Base-by-base conservation (phyloP, 495 filamentous ascomycete genomes). In the Neurospora sp. region DNA sequence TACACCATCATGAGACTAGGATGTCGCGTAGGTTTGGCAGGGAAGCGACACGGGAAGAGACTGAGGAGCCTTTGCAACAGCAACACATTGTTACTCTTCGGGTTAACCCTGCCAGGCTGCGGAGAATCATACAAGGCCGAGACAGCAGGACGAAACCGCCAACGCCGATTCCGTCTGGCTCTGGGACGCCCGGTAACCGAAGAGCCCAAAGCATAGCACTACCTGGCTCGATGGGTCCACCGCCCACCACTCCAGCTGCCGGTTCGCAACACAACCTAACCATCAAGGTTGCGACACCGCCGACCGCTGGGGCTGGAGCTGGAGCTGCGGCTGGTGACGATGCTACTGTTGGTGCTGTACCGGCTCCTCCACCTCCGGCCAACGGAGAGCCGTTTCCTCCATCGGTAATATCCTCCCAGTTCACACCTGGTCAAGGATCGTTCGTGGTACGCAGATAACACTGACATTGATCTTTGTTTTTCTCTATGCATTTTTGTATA, bases 1-100 rank as follows among this genome's bases (percentile, higher is more conserved):
- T 90, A 35, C 88, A 92, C 80, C 90, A 93, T 75, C 89, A 91
- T 76, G 93, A 94, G 77, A 90, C 90, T 1, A 83, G 91, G 74
- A 91, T 87, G 38, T 85, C 88, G 31, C 84, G 91, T 71, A 86
- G 90, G 76, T 84, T 82, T 74, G 86, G 84, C 41, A 85, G 86
- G 70, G 89, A 87, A 75, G 74, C 81, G 39, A 82, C 83, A 45
- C 86, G 91, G 72, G 93, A 94, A 80, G 92, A 94, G 73, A 94
- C 89, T 70, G 82, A 89, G 68, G 90, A 92, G 71, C 89, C 89
- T 69, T 77, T 85, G 8, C 88, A 87, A 42, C 79, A 92, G 72
- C 78, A 87, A 42, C 79, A 92, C 72, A 83, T 94, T 9, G 86
- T 99, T 65, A 94, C 87, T 73, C 85, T 99, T 9, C 90, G 85